Base-by-base conservation (phyloP, 2,329 filamentous ascomycete genomes). In the Ophiostoma populinum region DNA sequence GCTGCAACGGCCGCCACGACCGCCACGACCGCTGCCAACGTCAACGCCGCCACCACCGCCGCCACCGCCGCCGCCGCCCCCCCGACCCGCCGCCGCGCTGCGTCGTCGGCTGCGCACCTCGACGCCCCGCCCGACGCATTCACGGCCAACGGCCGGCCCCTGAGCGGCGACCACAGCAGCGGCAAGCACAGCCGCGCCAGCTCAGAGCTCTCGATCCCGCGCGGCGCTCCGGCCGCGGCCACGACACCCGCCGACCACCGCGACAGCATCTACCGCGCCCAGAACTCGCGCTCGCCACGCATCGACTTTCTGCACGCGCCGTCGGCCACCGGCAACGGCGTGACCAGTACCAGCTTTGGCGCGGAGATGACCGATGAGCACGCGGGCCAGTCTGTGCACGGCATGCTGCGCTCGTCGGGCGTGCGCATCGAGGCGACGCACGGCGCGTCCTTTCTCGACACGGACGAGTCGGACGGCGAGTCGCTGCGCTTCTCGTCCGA, bases 381-480 rank as follows among this genome's bases (percentile, higher is more conserved):
- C 48, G 40, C 58, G 7, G 42, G 51, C n/a, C 59, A 60, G 40
- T 59, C 60, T 5, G 55, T 66, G 18, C 61, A 59, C 32, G 60
- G 58, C 44, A 62, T 63, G 56, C 54, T 65, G 37, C 62, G 63
- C 30, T 61, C 57, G 6, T 53, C 62, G n/a, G 65, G 67, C 35
- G 61, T 68, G 30, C 62, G 66, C 17, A 51, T 67, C 9, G 67
- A 71, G 39, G 56, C 55, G 28, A 55, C 56, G 5, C 53, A 52
- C n/a, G 57, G 64, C 42, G 68, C 72, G 1, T 33, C 37, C 5
- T 77, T 79, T 45, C 55, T 79, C 25, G 71, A 78, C 40, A 58
- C 76, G 32, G 77, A 82, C 31, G 77, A 81, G 51, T 80, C 75
- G 7, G 75, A 79, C 41, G 67, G 60, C 22, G 75, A 80, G 34